Base-by-base conservation (phyloP, 2,329 filamentous ascomycete genomes). In the Sphaerulina populicola region DNA sequence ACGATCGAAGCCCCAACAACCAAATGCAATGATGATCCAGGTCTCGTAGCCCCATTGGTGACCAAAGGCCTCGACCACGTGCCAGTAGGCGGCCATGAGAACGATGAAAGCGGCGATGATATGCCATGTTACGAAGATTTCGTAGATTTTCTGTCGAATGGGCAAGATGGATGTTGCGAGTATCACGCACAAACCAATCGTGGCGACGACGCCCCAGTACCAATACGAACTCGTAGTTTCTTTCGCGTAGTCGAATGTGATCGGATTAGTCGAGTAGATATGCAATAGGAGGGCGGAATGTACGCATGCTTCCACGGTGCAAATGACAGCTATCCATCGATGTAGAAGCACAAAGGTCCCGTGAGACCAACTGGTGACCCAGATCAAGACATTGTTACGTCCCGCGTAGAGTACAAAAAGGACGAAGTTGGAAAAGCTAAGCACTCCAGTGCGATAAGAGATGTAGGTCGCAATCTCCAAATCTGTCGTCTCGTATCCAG, bases 301-400 rank as follows among this genome's bases (percentile, higher is more conserved):
- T 0, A 78, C 41, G 7, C 71, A 60, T 0, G 70, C 72, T 42
- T 80, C 69, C 0, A 77, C 40, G 1, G 69, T 69, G 23, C 66
- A 70, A 6, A 78, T 64, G 18, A 68, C 62, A 0, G 74, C 75
- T 1, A 75, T 62, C 73, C 73, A 77, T 9, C 74, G 68, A 54
- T 79, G 76, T 0, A 77, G 63, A 0, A 77, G 59, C 2, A 77
- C 53, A 47, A 68, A 77, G 0, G 76, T 78, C 0, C 69, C 68
- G 53, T 75, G 71, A 0, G 66, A 71, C 74, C 75, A 78, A 56
- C 74, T 69, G 2, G 76, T 77, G 1, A 76, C 37, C 63, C 69
- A 73, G 0, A 77, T 66, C 0, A 77, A 66, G 2, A 77, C 18
- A 47, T 74, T 77, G 56, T 78, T 77, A 1, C 76, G 64, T 0